These are phyloP conservation scores for Claviceps humidiphila DNA, from an alignment of 2,329 filamentous ascomycete genomes.

Conservation along the genomic window DNA sequence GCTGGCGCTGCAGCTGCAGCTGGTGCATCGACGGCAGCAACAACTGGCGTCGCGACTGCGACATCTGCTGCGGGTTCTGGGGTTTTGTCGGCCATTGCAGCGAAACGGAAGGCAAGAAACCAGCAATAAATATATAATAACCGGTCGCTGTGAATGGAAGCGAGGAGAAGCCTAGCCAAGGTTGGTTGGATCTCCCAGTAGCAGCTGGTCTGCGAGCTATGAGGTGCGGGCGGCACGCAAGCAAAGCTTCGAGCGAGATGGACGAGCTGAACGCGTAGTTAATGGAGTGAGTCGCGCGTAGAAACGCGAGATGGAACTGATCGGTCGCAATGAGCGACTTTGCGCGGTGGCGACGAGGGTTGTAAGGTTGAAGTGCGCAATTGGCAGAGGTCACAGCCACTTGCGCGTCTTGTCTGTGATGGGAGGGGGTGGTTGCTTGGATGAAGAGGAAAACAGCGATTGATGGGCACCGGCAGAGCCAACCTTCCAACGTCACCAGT, in stretches of 20 bases:
- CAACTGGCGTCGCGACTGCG: conserved; percentile 19
- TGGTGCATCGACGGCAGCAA: conserved; percentile 6
- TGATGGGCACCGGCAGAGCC: conserved; percentile 12
- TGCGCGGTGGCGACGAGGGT: conserved; percentile 1
- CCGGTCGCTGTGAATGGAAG: not conserved
- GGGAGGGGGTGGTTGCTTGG: not conserved
- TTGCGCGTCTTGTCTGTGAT: conserved; percentile 6
- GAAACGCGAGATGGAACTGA: not conserved
- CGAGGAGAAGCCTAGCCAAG: not conserved
- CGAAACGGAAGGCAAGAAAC: conserved; percentile 2
- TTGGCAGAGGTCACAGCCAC: conserved; percentile 4
- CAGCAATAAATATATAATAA: conserved; percentile 3
- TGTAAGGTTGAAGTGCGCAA: conserved; percentile 5
- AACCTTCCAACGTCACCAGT: conserved; percentile 23
- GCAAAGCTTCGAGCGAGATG: conserved; percentile 4
- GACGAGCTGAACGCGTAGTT: conserved; percentile 10
- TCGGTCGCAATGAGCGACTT: conserved; percentile 4
- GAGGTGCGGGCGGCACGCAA: not conserved
- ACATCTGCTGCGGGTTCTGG: conserved; percentile 23
- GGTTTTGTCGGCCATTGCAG: conserved; percentile 26
- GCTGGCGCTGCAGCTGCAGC: conserved; percentile 3
- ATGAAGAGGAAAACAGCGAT: conserved; percentile 2
- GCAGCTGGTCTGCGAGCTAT: not conserved
- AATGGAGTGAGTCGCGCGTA: conserved; percentile 7
- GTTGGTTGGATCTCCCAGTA: not conserved